Evolutionary conservation across 768 basidiomycete species (phyloP), one percentile per base, ranked within the genome.

Genomic region (Mycena galopus): DNA sequence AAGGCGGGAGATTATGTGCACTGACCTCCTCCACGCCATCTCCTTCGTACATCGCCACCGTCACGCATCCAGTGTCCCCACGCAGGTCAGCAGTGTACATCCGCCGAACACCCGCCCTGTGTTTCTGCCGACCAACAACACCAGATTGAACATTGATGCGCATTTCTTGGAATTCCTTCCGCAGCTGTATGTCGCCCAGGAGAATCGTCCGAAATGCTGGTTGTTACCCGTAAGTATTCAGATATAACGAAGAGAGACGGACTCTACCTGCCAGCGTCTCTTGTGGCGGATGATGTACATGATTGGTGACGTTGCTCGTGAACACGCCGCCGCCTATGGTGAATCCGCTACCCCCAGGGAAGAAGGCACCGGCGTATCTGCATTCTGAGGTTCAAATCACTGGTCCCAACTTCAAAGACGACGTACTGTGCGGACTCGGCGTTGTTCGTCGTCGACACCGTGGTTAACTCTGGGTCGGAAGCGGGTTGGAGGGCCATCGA

Each of bases 41-140:
- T 55, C 63, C 63, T 32, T 65, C 50, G 55, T 65, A 65, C 32
- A 65, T 55, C 0, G 51, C 33, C 1, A 53, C 63, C 5, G 51
- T 65, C 63, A 65, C 37, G 4, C 5, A 33, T 33, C 62, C 9
- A 11, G 29, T 53, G 3, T 65, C 35, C 7, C 63, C 50, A 19
- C n/a, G n/a, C n/a, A 65, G 3, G 19, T 37, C n/a, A 21, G 63
- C 63, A 23, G 50, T 27, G 51, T 65, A 65, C 32, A 65, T 53
- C 50, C 51, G 63, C 25, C 63, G 30, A 21, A 65, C 51, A 47
- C 50, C 23, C 17, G 44, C 44, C 5, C 32, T 4, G 10, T 2
- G 10, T 10, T 7, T 8, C 51, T 33, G 5, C 47, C 44, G 61
- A 21, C 25, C 44, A 29, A 62, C 44, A 47, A 33, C 7, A 16